Base-by-base conservation (phyloP, 371 early-diverging fungal genomes). In the Parasitella parasitica region DNA sequence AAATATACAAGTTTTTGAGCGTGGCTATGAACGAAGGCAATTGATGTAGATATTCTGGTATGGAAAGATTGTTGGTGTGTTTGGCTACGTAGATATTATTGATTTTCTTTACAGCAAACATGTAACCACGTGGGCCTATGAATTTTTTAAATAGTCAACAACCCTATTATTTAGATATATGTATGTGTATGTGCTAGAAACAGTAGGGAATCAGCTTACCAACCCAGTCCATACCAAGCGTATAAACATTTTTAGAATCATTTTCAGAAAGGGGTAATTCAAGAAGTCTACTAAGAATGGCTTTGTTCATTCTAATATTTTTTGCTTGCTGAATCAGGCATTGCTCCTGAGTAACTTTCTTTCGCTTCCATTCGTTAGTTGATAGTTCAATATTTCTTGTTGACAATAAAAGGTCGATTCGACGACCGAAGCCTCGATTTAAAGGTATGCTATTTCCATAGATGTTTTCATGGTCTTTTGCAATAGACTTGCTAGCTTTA, bases 251-350 rank as follows among this genome's bases (percentile, higher is more conserved):
- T 16, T 32, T 32, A 22, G 9, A 12, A 7, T 51, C 32, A 16
- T 22, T 4, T 51, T 51, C 51, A 54, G 54, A 20, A 59, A 59
- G 41, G 52, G 43, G 61, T 49, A 61, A 57, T 24, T 66, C 61
- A 34, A 66, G 53, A 53, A 66, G 57, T 51, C 11, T 52, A 20
- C 57, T 66, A 26, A 66, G 49, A 53, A 66, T 64, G 26, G 59
- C 64, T 48, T 64, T 64, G 64, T 64, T 64, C 38, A 58, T 59
- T 64, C 64, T 59, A 43, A 66, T 66, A 43, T 66, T 60, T 46
- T 66, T 60, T 46, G 18, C 46, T 57, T 66, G 66, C 15, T 66
- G 66, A 52, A 43, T 41, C 43, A 61, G 37, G 24, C 66, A 66
- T 57, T 66, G 34, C 22, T 55, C 57, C 1, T 26, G 52, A 56